Evolutionary conservation across 2,329 filamentous ascomycete species (phyloP), one percentile per base, ranked within the genome.

Genomic region (Furcasterigmium furcatum): DNA sequence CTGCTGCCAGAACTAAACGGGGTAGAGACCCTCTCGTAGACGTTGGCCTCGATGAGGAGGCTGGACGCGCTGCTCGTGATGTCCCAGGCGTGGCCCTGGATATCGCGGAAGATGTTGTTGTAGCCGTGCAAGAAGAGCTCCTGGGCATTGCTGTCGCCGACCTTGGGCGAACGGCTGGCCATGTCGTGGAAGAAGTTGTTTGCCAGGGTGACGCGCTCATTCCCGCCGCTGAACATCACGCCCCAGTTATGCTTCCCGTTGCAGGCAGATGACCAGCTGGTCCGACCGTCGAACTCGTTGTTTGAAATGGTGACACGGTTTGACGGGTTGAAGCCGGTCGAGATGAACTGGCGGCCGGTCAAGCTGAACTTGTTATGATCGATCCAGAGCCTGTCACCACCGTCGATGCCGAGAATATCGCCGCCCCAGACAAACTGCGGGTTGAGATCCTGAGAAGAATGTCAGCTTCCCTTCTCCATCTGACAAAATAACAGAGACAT

Each of bases 31-130:
- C 77, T 74, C 61, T 79, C 71, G 68, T 81, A 82, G 41, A 77
- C 63, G 54, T 79, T 81, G 30, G 78, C 79, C 63, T 82, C 79
- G 3, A 73, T 73, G 19, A 52, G 65, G 36, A 79, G 70, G 52
- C 65, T 66, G 42, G 54, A 64, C 34, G 69, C 70, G 6, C 58
- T 40, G 43, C 66, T 67, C 40, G 72, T n/a, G n/a, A n/a, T 61
- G 61, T 80, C 80, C 58, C 82, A 82, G n/a, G 77, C 74, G 62
- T 83, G 80, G 41, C 74, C 74, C 18, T 62, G 58, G 60, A 73
- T 76, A 56, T 73, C 68, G 58, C 77, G 70, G 66, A 70, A 82
- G 72, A 76, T 80, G 71, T 82, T 83, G 74, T 82, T 82, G 58
- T 80, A 75, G 35, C 74, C 76, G 62, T 84, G 80, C 43, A 83